phyloP scores from a whole-genome alignment of 2,329 filamentous ascomycete species.

The Neurospora sp. region DNA sequence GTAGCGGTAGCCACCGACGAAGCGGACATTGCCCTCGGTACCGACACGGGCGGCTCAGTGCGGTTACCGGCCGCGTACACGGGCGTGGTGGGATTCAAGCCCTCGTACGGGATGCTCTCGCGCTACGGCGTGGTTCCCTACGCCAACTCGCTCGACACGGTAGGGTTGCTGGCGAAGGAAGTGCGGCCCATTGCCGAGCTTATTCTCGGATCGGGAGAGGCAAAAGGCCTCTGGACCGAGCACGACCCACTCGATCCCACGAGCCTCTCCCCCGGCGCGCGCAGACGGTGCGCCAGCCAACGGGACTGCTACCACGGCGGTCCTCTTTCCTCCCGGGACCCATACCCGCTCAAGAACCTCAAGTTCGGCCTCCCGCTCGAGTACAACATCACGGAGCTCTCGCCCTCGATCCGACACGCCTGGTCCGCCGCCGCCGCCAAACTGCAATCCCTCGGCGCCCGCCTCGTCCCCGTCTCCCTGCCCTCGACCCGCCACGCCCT shows the following conservation, averaged over 20 bases:
- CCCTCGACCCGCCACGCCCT: conserved; percentile 79
- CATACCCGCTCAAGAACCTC: conserved; percentile 21
- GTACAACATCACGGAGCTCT: conserved; percentile 81
- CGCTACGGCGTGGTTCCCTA: conserved; percentile 83
- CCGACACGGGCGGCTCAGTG: conserved; percentile 87
- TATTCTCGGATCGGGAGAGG: conserved; percentile 34
- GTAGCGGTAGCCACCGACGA: conserved; percentile 62
- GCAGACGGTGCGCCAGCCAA: conserved; percentile 33
- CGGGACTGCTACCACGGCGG: conserved; percentile 20
- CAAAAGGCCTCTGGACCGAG: conserved; percentile 30
- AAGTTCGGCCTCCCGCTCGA: conserved; percentile 56
- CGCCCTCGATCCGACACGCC: conserved; percentile 54
- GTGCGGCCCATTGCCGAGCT: conserved; percentile 42
- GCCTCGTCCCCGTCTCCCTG: conserved; percentile 66
- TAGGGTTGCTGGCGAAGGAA: conserved; percentile 60
- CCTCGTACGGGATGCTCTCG: conserved; percentile 80
- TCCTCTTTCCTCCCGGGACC: conserved; percentile 19
- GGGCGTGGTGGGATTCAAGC: conserved; percentile 77
- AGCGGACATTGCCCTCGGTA: conserved; percentile 63
- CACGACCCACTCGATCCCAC: conserved; percentile 69
- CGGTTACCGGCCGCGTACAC: conserved; percentile 82
- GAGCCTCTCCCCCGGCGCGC: conserved; percentile 47
- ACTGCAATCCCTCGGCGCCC: conserved; percentile 57
- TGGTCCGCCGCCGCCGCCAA: conserved; percentile 56
- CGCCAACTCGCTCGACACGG: conserved; percentile 86